A percentile compares a stretch with the other conserved stretches of the same genome.
Conservation (phyloP, 1,284 basidiomycete genomes). For the Chondrostereum purpureum region DNA sequence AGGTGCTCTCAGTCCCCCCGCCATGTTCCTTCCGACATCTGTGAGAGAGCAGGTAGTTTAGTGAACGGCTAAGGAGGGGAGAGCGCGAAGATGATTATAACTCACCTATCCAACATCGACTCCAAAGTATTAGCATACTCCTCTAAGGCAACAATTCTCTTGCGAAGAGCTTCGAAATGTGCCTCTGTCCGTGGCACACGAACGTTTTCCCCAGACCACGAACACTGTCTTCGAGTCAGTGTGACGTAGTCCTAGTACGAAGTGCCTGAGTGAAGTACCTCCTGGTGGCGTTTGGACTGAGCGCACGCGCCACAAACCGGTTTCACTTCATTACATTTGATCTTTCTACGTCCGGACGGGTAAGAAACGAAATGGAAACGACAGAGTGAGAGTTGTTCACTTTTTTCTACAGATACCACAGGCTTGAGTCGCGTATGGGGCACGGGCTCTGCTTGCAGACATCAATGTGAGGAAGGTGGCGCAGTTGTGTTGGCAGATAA, state of each 20-base stretch:
- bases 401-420: slow-evolving; percentile 47
- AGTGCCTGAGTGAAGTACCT: slow-evolving; percentile 28
- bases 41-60: too few species aligned
- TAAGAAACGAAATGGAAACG: too few species aligned
- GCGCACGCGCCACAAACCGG: slow-evolving; percentile 42
- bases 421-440: slow-evolving; percentile 32
- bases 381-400: slow-evolving; percentile 15
- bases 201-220: slow-evolving; percentile 45
- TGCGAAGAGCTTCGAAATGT: slow-evolving; percentile 47
- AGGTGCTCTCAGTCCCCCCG: slow-evolving; percentile 21
- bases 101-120: slow-evolving; percentile 28
- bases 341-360: too few species aligned
- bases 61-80: background rate
- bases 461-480: too few species aligned
- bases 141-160: slow-evolving; percentile 34
- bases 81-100: background rate
- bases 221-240: slow-evolving; percentile 30
- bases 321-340: slow-evolving; percentile 45
- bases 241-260: background rate
- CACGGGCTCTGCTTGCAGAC: too few species aligned
- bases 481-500: too few species aligned
- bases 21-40: slow-evolving; percentile 29
- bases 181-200: slow-evolving; percentile 46
- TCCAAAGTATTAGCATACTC: slow-evolving; percentile 40
- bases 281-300: slow-evolving; percentile 32